A percentile compares a stretch with the other conserved stretches of the same genome.
Evolutionary conservation across 306 rosid species (phyloP).

Genomic region (Biancaea sappan): DNA sequence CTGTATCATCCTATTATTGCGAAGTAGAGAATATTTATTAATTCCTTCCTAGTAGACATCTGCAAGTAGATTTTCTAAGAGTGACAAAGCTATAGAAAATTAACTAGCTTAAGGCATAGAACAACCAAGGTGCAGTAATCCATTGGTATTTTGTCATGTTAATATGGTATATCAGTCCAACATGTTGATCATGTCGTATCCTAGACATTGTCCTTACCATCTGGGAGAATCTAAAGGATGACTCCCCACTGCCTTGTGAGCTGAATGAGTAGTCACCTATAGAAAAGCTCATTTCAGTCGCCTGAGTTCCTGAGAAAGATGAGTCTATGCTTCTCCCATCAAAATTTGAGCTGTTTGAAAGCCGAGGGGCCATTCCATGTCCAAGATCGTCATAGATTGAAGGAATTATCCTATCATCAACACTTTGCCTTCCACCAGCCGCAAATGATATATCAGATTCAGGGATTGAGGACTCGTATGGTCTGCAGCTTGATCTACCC

Average conservation of each 20-base stretch:
- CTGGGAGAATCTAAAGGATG: slow-evolving; percentile 34
- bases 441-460: slow-evolving; percentile 81
- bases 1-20: slow-evolving; percentile 67
- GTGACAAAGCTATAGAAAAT: not conserved
- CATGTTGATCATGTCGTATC: not conserved
- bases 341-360: slow-evolving; percentile 52
- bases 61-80: not conserved
- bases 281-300: slow-evolving; percentile 41
- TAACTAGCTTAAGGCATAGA: not conserved
- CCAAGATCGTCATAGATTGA: slow-evolving; percentile 46
- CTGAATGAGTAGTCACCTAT: slow-evolving; percentile 37
- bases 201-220: slow-evolving; percentile 37
- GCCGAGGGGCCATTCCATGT: slow-evolving; percentile 36
- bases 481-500: slow-evolving; percentile 41
- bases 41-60: not conserved
- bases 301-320: slow-evolving; percentile 44
- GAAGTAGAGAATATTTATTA: slow-evolving; percentile 18
- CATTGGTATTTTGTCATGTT: not conserved
- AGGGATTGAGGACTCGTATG: slow-evolving; percentile 39
- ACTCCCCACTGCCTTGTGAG: slow-evolving; percentile 49
- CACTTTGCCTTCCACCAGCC: slow-evolving; percentile 64
- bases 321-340: slow-evolving; percentile 56
- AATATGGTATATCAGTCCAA: not conserved
- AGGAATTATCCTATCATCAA: slow-evolving; percentile 51
- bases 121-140: not conserved